A percentile compares a stretch with the other conserved stretches of the same genome.
Evolutionary conservation across 805 yeast genomes (phyloP).

Genomic region (Hanseniaspora valbyensis): DNA sequence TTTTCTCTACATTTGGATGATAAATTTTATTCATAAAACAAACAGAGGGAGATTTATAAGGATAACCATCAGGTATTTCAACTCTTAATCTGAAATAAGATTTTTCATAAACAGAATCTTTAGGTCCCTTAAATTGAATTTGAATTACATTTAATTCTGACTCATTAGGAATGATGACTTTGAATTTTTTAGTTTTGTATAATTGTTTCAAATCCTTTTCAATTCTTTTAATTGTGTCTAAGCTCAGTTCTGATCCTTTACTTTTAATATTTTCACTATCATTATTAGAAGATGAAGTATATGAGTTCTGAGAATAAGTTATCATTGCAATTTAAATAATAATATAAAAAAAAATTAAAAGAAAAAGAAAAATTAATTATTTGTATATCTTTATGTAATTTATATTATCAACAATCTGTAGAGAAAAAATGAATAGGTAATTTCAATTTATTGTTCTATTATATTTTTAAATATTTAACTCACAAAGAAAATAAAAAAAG

Average conservation of each 20-base stretch:
- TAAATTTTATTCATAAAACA: conserved; percentile 85
- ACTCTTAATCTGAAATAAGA: conserved; percentile 88
- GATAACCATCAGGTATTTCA: conserved; percentile 89
- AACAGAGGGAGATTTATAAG: conserved; percentile 89
- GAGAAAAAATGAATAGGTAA: too few relatives aligned
- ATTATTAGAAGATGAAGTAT: background rate
- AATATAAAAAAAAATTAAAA: too few relatives aligned
- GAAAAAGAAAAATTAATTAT: too few relatives aligned
- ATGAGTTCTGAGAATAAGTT: too few relatives aligned
- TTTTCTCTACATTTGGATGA: conserved; percentile 92
- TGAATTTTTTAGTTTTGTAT: conserved; percentile 75
- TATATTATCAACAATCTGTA: too few relatives aligned
- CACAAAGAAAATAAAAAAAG: too few relatives aligned
- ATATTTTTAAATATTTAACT: too few relatives aligned
- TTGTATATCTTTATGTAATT: too few relatives aligned
- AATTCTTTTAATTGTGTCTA: conserved; percentile 37
- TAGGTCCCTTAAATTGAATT: conserved; percentile 79
- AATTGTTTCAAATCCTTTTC: conserved; percentile 95
- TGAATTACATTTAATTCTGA: conserved; percentile 22
- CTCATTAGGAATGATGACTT: conserved; percentile 72
- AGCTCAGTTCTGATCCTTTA: background rate
- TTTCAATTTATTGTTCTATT: too few relatives aligned
- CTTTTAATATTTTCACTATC: background rate
- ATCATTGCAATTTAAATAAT: too few relatives aligned
- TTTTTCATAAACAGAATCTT: conserved; percentile 74